Percentiles rank a stretch among this genome's conserved stretches.
These are phyloP conservation scores for Penicillium coffeae DNA, from an alignment of 495 filamentous ascomycete species.

Conservation along the genomic window DNA sequence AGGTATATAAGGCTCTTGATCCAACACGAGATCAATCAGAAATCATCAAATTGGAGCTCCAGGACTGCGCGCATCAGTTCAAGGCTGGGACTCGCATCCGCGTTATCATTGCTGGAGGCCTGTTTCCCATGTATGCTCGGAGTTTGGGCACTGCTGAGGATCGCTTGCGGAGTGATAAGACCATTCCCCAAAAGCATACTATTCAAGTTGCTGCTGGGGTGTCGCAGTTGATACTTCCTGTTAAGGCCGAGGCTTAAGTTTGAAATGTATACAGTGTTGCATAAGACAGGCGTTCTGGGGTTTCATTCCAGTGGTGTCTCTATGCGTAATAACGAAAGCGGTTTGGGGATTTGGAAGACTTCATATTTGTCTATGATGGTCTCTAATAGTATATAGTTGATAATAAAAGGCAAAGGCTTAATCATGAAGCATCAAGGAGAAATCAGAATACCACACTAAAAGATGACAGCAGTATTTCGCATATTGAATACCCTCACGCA, in stretches of 20 bases:
- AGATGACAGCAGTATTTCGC: no score
- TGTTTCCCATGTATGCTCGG: slow-evolving; percentile 19
- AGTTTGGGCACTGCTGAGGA: slow-evolving; percentile 16
- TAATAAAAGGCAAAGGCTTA: no score
- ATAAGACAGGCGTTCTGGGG: no score
- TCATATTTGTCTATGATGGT: no score
- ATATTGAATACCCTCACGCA: no score
- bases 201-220: slow-evolving; percentile 12
- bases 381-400: no score
- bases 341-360: no score
- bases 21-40: slow-evolving; percentile 10
- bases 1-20: slow-evolving; percentile 17
- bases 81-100: slow-evolving; percentile 9
- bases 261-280: background rate
- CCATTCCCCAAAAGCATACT: slow-evolving; percentile 13
- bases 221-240: slow-evolving; percentile 12
- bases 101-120: slow-evolving; percentile 15
- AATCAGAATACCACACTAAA: no score
- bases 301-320: no score
- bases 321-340: no score
- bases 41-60: slow-evolving; percentile 7
- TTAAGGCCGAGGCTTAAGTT: background rate
- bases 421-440: no score
- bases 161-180: slow-evolving; percentile 11
- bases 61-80: slow-evolving; percentile 19